Evolutionary conservation across 108 stramenopile genomes (phyloP).

Genomic region (Asterionellopsis glacialis): DNA sequence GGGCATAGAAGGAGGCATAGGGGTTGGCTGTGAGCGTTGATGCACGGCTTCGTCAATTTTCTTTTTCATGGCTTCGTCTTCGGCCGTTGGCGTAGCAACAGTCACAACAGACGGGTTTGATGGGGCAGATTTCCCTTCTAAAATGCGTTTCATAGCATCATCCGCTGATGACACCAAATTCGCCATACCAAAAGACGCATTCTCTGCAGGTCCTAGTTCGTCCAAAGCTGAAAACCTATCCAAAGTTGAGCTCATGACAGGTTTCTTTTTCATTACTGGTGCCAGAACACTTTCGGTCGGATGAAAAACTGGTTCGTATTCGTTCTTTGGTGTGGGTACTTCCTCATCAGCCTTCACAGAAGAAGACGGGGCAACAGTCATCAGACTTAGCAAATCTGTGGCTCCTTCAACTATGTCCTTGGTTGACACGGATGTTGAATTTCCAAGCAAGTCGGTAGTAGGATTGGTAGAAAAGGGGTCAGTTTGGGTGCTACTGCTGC

Average conservation of each 20-base stretch:
- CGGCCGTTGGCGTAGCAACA: too few species aligned
- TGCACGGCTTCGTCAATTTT: too few species aligned
- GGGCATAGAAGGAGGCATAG: too few species aligned
- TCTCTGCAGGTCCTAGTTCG: slow-evolving; percentile 13
- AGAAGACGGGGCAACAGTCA: slow-evolving; percentile 1
- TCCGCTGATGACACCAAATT: background rate
- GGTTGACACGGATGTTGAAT: background rate
- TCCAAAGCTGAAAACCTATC: slow-evolving; percentile 43
- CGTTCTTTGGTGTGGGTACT: background rate
- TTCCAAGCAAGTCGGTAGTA: slow-evolving; percentile 1
- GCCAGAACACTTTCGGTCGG: background rate
- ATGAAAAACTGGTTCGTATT: too few species aligned
- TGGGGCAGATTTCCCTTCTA: background rate
- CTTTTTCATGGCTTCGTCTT: too few species aligned
- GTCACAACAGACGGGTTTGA: too few species aligned
- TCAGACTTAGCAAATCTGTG: slow-evolving; percentile 5
- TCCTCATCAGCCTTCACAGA: slow-evolving; percentile 1
- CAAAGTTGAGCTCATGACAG: slow-evolving; percentile 13
- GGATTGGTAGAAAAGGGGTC: slow-evolving; percentile 3
- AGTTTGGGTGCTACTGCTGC: background rate
- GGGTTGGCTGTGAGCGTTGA: too few species aligned
- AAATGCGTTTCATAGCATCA: background rate
- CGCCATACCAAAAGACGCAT: background rate
- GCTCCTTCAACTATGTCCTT: background rate
- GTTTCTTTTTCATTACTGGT: background rate